These are phyloP conservation scores for Metschnikowia cubensis DNA, from an alignment of 805 yeast genomes.

Conservation along the genomic window DNA sequence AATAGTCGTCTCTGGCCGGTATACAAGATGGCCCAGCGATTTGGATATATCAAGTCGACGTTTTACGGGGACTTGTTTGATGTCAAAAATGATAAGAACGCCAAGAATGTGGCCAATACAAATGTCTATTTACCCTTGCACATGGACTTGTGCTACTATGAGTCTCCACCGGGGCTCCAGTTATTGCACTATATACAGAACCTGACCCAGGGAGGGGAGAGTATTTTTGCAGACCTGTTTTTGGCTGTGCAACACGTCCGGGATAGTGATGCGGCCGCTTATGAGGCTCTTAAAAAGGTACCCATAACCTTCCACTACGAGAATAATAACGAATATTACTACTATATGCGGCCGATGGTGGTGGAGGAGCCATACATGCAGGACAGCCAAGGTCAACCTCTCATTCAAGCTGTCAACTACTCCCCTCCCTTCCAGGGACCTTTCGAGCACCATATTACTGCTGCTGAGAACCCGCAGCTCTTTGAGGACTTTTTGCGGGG, in stretches of 20 bases:
- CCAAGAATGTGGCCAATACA: slow-evolving; percentile 66
- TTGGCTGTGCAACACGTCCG: slow-evolving; percentile 57
- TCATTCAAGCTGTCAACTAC: slow-evolving; percentile 59
- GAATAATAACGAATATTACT: slow-evolving; percentile 58
- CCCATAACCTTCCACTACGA: slow-evolving; percentile 70
- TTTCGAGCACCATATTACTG: slow-evolving; percentile 53
- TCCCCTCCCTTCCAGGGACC: slow-evolving; percentile 87
- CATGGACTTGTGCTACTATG: slow-evolving; percentile 73
- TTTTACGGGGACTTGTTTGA: slow-evolving; percentile 72
- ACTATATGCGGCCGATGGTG: slow-evolving; percentile 57
- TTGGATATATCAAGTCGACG: slow-evolving; percentile 68
- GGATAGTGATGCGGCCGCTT: slow-evolving; percentile 57
- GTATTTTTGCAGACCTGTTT: slow-evolving; percentile 65
- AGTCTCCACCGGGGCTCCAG: slow-evolving; percentile 79
- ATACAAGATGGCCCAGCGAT: slow-evolving; percentile 39
- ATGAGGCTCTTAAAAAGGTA: slow-evolving; percentile 53
- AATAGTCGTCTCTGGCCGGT: slow-evolving; percentile 42
- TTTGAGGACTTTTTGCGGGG: slow-evolving; percentile 60
- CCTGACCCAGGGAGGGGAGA: slow-evolving; percentile 62
- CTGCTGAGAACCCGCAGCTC: slow-evolving; percentile 25
- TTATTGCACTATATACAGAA: slow-evolving; percentile 57
- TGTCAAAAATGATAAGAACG: slow-evolving; percentile 43
- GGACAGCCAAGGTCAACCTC: slow-evolving; percentile 28
- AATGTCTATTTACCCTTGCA: slow-evolving; percentile 63
- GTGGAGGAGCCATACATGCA: slow-evolving; percentile 38